A percentile compares a stretch with the other conserved stretches of the same genome.
Conservation (phyloP, 305 asterid genomes). For the Solanum aculeatissimum region DNA sequence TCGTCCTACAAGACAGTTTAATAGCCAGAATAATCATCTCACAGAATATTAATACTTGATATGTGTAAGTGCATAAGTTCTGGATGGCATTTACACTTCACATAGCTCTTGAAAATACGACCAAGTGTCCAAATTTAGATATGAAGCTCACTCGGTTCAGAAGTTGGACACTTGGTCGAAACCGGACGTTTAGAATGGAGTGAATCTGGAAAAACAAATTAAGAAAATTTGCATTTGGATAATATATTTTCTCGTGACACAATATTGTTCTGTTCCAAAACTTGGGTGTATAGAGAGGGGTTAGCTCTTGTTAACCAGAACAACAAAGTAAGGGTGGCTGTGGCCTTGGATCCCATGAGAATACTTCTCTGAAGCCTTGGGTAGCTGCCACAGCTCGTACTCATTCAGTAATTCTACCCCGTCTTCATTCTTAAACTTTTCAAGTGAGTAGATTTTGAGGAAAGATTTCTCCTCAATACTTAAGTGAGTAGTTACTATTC, state of each 20-base stretch:
- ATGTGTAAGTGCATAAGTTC: background rate
- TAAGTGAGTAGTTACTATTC: background rate
- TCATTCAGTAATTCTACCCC: background rate
- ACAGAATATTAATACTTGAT: background rate
- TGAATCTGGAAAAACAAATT: background rate
- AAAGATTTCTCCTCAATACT: background rate
- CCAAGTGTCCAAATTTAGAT: background rate
- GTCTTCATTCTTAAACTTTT: constrained; percentile 2
- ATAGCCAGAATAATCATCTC: background rate
- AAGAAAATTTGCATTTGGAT: background rate
- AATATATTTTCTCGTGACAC: background rate
- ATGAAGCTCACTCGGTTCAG: background rate
- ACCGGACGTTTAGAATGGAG: background rate
- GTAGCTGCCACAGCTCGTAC: background rate
- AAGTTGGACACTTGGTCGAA: background rate
- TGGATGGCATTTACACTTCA: background rate
- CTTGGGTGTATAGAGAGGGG: background rate
- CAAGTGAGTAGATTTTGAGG: background rate
- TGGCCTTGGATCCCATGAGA: background rate
- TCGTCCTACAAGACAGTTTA: constrained; percentile 59
- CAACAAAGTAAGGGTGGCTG: background rate
- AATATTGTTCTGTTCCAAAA: background rate
- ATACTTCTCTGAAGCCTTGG: background rate
- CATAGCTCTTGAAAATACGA: background rate
- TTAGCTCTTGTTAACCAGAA: background rate